Conservation (phyloP, 176 grass and related monocot species). For the Ensete glaucum region DNA sequence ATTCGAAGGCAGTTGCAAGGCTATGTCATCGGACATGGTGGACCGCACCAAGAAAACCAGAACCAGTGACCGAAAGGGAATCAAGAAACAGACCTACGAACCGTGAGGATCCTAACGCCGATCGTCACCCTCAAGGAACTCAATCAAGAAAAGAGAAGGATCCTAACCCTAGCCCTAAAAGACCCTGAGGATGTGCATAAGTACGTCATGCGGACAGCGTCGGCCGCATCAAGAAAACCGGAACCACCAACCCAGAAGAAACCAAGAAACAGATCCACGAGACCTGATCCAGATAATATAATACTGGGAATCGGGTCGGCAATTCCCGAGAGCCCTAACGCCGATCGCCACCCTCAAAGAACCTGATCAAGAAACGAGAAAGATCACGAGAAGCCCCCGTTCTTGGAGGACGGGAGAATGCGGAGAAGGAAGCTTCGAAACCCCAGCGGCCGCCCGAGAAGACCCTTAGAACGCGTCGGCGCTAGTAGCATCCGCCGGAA, state of each 20-base stretch:
- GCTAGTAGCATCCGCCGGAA: too few species aligned
- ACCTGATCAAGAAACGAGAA: not conserved
- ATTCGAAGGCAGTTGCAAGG: conserved; percentile 75
- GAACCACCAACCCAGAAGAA: conserved; percentile 32
- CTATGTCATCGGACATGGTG: conserved; percentile 74
- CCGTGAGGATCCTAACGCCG: not conserved
- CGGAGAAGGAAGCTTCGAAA: not conserved
- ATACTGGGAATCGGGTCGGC: not conserved
- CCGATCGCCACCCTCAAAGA: not conserved
- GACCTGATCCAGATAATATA: too few species aligned
- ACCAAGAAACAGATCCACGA: too few species aligned
- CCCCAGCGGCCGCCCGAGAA: conserved; percentile 3
- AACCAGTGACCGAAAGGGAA: conserved; percentile 29
- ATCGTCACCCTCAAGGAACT: not conserved
- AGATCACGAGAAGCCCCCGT: not conserved
- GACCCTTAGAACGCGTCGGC: conserved; percentile 11
- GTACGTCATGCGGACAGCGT: conserved; percentile 68
- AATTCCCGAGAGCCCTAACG: not conserved
- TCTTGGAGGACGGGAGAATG: too few species aligned
- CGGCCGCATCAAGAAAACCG: conserved; percentile 28
- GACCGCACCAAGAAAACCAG: conserved; percentile 28
- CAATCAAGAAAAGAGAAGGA: not conserved
- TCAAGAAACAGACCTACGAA: not conserved
- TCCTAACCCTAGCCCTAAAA: conserved; percentile 9
- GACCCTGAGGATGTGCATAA: conserved; percentile 34